Conservation (phyloP, 176 grass and related monocot species). For the Dendrocalamus sinicus region DNA sequence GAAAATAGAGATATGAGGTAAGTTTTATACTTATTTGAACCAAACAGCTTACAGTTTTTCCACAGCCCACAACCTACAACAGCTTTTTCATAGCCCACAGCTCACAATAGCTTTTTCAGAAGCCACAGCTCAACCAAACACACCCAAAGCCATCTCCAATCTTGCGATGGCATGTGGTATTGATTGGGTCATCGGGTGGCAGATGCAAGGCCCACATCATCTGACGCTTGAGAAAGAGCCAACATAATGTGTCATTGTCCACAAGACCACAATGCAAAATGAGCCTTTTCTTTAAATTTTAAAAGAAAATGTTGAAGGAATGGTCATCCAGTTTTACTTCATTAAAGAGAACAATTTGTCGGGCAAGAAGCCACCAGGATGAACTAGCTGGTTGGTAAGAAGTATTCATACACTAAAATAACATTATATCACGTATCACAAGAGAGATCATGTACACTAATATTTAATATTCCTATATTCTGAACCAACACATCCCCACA, state of each 20-base stretch:
- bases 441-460: too few species aligned
- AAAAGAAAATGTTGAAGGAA: neutral
- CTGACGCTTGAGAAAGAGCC: neutral
- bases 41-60: too few species aligned
- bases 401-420: neutral
- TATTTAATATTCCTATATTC: too few species aligned
- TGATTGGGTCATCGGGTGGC: conserved; percentile 12
- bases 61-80: too few species aligned
- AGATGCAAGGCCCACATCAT: conserved; percentile 12
- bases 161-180: neutral
- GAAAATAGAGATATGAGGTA: too few species aligned
- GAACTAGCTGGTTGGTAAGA: conserved; percentile 16
- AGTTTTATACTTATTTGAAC: too few species aligned
- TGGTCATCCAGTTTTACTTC: neutral
- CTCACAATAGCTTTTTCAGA: too few species aligned
- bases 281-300: neutral
- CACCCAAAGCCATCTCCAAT: neutral
- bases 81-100: too few species aligned
- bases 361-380: neutral
- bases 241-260: conserved; percentile 2
- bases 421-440: neutral
- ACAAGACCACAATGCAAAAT: neutral
- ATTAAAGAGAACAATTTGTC: neutral
- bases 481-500: neutral
- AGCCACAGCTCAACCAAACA: too few species aligned